phyloP scores from a whole-genome alignment of 176 grass and related monocot genomes.

The Olyra latifolia region DNA sequence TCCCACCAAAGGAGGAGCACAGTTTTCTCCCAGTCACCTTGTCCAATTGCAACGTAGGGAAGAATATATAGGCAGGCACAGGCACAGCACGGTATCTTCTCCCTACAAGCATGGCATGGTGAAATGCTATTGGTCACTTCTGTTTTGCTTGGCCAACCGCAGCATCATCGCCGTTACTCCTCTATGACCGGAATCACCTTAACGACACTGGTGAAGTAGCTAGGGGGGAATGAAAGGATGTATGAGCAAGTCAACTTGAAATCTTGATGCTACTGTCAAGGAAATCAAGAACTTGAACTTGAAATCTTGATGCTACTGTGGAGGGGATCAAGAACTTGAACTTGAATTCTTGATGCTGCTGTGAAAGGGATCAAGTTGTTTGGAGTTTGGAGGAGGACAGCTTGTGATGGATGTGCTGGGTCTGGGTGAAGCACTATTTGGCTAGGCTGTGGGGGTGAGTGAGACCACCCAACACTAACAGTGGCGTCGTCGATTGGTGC shows the following conservation, averaged over 20 bases:
- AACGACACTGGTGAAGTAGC: not conserved
- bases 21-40: not conserved
- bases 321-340: not conserved
- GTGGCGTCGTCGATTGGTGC: not conserved
- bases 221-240: not conserved
- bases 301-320: not conserved
- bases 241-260: not conserved
- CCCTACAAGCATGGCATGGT: not conserved
- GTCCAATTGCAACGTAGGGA: not conserved
- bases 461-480: constrained; percentile 28
- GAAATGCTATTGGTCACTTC: not conserved
- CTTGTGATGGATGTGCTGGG: not conserved
- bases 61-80: not conserved
- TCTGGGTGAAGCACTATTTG: constrained; percentile 13
- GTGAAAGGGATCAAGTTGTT: not conserved
- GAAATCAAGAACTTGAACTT: not conserved
- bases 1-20: not conserved
- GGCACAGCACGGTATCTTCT: not conserved
- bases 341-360: not conserved
- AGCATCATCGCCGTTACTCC: not conserved
- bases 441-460: constrained; percentile 29
- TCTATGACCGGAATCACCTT: not conserved
- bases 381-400: not conserved
- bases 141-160: not conserved
- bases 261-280: not conserved